phyloP scores from a whole-genome alignment of 148 eudicot species.

The Oxyria digyna region DNA sequence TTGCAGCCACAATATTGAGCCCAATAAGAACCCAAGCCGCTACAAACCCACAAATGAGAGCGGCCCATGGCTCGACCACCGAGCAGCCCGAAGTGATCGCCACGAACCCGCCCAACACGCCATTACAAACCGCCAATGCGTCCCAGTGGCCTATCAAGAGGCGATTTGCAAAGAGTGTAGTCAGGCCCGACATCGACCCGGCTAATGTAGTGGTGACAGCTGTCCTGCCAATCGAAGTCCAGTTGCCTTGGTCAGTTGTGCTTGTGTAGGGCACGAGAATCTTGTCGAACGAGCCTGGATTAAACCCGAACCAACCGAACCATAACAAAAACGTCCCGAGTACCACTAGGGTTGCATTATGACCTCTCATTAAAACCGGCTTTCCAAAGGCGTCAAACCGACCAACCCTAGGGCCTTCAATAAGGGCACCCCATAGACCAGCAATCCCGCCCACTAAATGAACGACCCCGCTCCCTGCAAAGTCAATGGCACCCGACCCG shows the following conservation, averaged over 20 bases:
- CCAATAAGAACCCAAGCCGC: conserved; percentile 53
- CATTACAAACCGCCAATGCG: conserved; percentile 52
- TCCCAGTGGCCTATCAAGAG: conserved; percentile 64
- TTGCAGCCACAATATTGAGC: conserved; percentile 37
- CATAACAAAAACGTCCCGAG: conserved; percentile 57
- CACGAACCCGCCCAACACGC: conserved; percentile 55
- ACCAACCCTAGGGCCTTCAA: conserved; percentile 67
- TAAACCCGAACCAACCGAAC: conserved; percentile 79
- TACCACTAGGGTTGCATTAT: conserved; percentile 54
- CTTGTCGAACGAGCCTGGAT: conserved; percentile 46
- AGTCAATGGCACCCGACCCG: conserved; percentile 57
- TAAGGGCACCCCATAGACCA: conserved; percentile 50
- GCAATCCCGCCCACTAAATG: conserved; percentile 63
- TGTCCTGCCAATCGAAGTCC: conserved; percentile 54
- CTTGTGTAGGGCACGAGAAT: conserved; percentile 35
- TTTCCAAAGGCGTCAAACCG: conserved; percentile 56
- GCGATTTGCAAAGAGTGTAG: conserved; percentile 37
- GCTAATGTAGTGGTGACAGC: conserved; percentile 57
- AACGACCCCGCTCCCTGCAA: conserved; percentile 64
- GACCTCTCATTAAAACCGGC: conserved; percentile 48
- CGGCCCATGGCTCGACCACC: conserved; percentile 75
- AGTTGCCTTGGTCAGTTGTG: conserved; percentile 31
- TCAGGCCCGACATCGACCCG: conserved; percentile 45
- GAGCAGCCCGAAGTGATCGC: conserved; percentile 69
- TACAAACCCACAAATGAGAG: conserved; percentile 43